These are phyloP conservation scores for Fusarium bactridioides DNA, from an alignment of 2,329 filamentous ascomycete species.

Conservation along the genomic window DNA sequence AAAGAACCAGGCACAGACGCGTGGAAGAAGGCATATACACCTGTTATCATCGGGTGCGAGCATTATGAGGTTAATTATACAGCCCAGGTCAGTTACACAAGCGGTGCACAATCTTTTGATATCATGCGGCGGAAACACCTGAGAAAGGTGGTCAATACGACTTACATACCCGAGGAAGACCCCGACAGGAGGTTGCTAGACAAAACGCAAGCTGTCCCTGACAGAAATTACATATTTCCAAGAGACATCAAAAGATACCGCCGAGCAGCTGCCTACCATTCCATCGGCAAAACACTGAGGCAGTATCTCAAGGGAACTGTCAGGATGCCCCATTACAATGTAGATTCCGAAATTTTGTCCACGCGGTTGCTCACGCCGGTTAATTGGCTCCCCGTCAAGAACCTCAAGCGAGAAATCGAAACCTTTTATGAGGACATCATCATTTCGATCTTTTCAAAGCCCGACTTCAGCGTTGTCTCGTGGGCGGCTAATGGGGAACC, in stretches of 20 bases:
- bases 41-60: constrained; percentile 8
- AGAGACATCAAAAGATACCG: fast-evolving
- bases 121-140: fast-evolving
- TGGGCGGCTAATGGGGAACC: background rate
- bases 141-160: background rate
- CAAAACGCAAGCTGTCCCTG: no score
- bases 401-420: no score
- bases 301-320: fast-evolving
- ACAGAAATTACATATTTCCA: background rate
- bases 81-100: fast-evolving
- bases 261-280: background rate
- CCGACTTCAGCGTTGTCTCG: no score
- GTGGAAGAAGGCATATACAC: fast-evolving
- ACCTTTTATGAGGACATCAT: constrained; percentile 9
- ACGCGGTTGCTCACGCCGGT: no score
- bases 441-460: no score
- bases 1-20: fast-evolving
- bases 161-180: fast-evolving
- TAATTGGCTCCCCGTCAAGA: background rate
- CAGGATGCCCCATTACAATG: no score
- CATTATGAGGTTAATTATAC: constrained; percentile 4
- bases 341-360: no score
- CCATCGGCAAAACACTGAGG: background rate
- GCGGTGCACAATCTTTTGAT: fast-evolving
- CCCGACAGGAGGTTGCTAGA: no score